A percentile compares a stretch with the other conserved stretches of the same genome.
Evolutionary conservation across 352 stramenopile genomes (phyloP).

Genomic region (Phytophthora litchii): DNA sequence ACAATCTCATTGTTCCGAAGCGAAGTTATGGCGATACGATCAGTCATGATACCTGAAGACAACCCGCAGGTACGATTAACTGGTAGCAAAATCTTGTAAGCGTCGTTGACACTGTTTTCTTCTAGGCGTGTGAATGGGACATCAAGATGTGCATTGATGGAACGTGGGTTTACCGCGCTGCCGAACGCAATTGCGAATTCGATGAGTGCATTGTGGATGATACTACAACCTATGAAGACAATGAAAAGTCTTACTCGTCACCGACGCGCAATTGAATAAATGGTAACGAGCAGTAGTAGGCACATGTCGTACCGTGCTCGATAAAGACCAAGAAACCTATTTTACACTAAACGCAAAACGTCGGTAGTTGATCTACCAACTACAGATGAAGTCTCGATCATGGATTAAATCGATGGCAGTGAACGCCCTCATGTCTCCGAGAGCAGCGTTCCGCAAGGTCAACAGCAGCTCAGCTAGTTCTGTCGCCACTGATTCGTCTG

Average conservation of each 20-base stretch:
- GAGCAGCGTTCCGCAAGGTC: slow-evolving; percentile 20
- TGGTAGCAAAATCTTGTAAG: not conserved
- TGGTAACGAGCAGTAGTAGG: too few relatives aligned
- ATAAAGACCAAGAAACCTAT: slow-evolving; percentile 3
- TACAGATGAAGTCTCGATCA: slow-evolving; percentile 30
- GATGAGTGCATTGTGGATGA: slow-evolving; percentile 47
- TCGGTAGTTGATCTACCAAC: slow-evolving; percentile 21
- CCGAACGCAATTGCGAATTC: slow-evolving; percentile 53
- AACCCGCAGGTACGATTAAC: slow-evolving; percentile 43
- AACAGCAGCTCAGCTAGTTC: slow-evolving; percentile 11
- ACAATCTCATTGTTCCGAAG: slow-evolving; percentile 3
- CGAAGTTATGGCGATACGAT: slow-evolving; percentile 1
- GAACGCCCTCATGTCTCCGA: slow-evolving; percentile 28
- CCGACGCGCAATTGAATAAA: not conserved
- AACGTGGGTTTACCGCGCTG: slow-evolving; percentile 67
- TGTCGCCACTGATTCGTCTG: not conserved
- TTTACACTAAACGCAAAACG: slow-evolving; percentile 28
- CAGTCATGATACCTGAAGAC: slow-evolving; percentile 20
- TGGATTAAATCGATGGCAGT: slow-evolving; percentile 35
- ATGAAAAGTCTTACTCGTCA: slow-evolving; percentile 9
- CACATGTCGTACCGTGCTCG: not conserved
- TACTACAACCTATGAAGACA: not conserved
- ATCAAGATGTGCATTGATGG: slow-evolving; percentile 66
- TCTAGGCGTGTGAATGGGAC: slow-evolving; percentile 64
- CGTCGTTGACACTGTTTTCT: not conserved